Evolutionary conservation across 2,329 filamentous ascomycete species (phyloP).

Genomic region (Trichoderma simmonsii): DNA sequence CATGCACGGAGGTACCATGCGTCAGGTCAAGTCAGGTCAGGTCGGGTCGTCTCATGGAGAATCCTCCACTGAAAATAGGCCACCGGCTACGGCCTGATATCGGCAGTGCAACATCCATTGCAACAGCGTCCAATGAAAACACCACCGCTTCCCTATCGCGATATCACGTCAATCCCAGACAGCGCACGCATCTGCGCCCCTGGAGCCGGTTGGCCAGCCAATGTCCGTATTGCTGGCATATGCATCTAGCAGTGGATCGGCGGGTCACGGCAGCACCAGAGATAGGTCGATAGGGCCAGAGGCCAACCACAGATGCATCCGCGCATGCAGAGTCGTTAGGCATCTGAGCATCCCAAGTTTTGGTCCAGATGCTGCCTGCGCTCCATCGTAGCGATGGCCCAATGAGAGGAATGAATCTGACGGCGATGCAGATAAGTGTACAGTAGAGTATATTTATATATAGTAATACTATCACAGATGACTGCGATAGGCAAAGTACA

Average conservation of each 20-base stretch:
- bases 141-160: conserved; percentile 7
- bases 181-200: conserved; percentile 12
- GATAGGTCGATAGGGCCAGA: conserved; percentile 4
- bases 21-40: background rate
- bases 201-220: conserved; percentile 13
- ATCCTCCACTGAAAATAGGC: background rate
- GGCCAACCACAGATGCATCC: conserved; percentile 7
- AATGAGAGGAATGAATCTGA: background rate
- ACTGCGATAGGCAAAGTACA: background rate
- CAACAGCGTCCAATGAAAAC: background rate
- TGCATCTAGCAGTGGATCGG: conserved; percentile 15
- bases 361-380: background rate
- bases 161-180: background rate
- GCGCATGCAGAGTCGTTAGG: conserved; percentile 2
- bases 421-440: background rate
- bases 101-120: background rate
- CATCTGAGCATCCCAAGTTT: background rate
- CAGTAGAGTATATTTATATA: background rate
- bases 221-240: conserved; percentile 15
- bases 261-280: conserved; percentile 2
- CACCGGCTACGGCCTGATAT: background rate
- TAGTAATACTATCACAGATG: background rate
- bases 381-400: background rate
- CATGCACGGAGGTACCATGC: background rate
- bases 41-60: background rate